Percentiles rank a stretch among this genome's conserved stretches.
phyloP scores from a whole-genome alignment of 495 filamentous ascomycete species.

The Recurvomyces mirabilis region DNA sequence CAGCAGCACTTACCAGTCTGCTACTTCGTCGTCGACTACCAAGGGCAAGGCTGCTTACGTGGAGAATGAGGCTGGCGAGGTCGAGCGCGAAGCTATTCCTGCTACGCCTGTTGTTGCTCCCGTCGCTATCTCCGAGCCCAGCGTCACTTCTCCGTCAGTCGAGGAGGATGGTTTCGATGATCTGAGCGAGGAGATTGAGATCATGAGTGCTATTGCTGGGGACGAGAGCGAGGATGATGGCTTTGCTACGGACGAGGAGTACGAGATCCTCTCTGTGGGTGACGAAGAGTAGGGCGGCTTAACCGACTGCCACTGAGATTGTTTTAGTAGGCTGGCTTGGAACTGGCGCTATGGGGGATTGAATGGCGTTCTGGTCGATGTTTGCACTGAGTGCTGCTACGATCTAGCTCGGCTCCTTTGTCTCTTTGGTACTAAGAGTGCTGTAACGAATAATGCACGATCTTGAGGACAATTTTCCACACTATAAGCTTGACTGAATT shows the following conservation, averaged over 20 bases:
- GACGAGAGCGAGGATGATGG: constrained; percentile 51
- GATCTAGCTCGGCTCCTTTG: too few relatives aligned
- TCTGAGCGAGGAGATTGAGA: constrained; percentile 57
- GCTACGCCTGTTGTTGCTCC: constrained; percentile 1
- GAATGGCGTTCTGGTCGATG: too few relatives aligned
- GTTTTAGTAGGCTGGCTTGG: too few relatives aligned
- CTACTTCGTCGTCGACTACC: constrained; percentile 27
- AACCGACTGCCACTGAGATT: too few relatives aligned
- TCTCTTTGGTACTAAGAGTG: too few relatives aligned
- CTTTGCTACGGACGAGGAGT: constrained; percentile 94
- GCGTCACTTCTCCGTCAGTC: constrained; percentile 8
- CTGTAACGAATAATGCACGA: too few relatives aligned
- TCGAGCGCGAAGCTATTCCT: constrained; percentile 15
- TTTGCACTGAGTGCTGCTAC: too few relatives aligned
- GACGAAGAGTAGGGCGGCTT: too few relatives aligned
- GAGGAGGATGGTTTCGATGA: constrained; percentile 35
- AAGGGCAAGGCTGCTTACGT: constrained; percentile 30
- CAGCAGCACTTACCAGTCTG: constrained; percentile 59
- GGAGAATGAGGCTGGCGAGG: constrained; percentile 27
- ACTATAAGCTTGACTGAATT: too few relatives aligned
- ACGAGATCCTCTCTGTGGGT: constrained; percentile 89
- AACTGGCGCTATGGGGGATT: too few relatives aligned
- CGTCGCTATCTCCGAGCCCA: constrained; percentile 1
- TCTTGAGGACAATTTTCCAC: too few relatives aligned
- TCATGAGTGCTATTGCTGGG: constrained; percentile 33